Conservation (phyloP, 2,329 filamentous ascomycete species). For the Pseudofabraea citricarpa region DNA sequence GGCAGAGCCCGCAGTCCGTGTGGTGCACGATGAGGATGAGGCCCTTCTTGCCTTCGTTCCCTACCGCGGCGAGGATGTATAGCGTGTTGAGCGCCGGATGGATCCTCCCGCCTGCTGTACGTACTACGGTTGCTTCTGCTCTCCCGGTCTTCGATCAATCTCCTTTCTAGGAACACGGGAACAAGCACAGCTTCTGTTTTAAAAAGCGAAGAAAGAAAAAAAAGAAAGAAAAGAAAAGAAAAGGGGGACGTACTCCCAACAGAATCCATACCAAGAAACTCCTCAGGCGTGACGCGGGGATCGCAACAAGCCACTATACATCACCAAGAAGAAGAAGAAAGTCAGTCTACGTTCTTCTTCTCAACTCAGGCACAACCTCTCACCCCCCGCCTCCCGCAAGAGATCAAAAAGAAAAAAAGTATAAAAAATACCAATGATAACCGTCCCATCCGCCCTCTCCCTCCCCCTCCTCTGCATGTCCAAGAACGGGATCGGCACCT, state of each 20-base stretch:
- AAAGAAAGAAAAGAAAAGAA: not conserved
- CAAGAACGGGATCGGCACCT: constrained; percentile 12
- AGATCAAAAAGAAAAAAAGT: not conserved
- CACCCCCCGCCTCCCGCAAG: not conserved
- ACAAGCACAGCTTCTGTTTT: no score
- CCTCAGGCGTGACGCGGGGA: constrained; percentile 16
- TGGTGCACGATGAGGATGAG: constrained; percentile 18
- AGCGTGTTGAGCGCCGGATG: constrained; percentile 15
- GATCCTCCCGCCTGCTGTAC: constrained; percentile 17
- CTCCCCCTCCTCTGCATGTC: constrained; percentile 20
- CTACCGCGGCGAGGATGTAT: constrained; percentile 17
- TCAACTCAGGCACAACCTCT: not conserved
- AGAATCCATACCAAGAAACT: constrained; percentile 17
- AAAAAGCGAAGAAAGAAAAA: not conserved
- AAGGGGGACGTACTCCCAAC: not conserved
- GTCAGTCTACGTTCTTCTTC: not conserved
- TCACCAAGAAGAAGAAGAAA: not conserved
- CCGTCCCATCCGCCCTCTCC: constrained; percentile 18
- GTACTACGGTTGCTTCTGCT: constrained; percentile 18
- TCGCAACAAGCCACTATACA: constrained; percentile 19
- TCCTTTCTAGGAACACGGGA: no score
- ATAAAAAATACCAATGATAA: constrained; percentile 16
- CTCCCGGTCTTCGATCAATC: not conserved
- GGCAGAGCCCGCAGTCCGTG: constrained; percentile 15
- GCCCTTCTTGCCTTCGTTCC: constrained; percentile 19